These are phyloP conservation scores for Barnettozyma populi DNA, from an alignment of 805 yeast genomes.

Conservation along the genomic window DNA sequence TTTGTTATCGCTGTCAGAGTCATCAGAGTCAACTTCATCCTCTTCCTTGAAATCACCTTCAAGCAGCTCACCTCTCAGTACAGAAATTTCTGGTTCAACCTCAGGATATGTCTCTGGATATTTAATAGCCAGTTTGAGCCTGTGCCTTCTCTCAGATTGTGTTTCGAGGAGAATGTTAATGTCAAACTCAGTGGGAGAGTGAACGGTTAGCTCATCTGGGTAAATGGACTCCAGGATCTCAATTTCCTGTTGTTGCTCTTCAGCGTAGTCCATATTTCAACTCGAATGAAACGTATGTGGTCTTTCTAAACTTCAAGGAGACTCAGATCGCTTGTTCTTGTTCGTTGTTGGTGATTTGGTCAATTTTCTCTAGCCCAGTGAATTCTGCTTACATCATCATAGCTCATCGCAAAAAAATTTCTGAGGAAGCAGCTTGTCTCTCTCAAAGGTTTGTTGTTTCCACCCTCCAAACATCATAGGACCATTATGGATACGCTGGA, in stretches of 20 bases:
- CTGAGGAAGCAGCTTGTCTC: neutral
- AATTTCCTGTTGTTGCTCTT: slow-evolving; percentile 85
- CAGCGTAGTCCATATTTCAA: slow-evolving; percentile 60
- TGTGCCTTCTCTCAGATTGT: slow-evolving; percentile 51
- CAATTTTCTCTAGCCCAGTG: neutral
- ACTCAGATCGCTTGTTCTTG: neutral
- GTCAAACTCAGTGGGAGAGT: slow-evolving; percentile 40
- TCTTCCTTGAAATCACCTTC: slow-evolving; percentile 22
- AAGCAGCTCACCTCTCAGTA: slow-evolving; percentile 31
- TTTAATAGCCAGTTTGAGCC: slow-evolving; percentile 50
- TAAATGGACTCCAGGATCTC: slow-evolving; percentile 88
- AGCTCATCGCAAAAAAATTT: slow-evolving; percentile 1
- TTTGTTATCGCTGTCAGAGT: slow-evolving; percentile 42
- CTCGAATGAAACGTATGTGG: neutral
- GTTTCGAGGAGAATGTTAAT: slow-evolving; percentile 66
- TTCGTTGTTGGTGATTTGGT: neutral
- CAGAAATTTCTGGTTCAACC: slow-evolving; percentile 53
- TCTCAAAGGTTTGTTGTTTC: neutral
- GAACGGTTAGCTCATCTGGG: slow-evolving; percentile 71
- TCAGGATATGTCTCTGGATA: slow-evolving; percentile 85
- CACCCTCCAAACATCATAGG: neutral
- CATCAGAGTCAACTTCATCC: slow-evolving; percentile 29
- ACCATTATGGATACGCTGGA: neutral
- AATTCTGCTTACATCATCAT: neutral
- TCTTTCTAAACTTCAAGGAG: neutral